Evolutionary conservation across 2,329 filamentous ascomycete genomes (phyloP), one percentile per base, ranked within the genome.

Genomic region (Claviceps digitariae): DNA sequence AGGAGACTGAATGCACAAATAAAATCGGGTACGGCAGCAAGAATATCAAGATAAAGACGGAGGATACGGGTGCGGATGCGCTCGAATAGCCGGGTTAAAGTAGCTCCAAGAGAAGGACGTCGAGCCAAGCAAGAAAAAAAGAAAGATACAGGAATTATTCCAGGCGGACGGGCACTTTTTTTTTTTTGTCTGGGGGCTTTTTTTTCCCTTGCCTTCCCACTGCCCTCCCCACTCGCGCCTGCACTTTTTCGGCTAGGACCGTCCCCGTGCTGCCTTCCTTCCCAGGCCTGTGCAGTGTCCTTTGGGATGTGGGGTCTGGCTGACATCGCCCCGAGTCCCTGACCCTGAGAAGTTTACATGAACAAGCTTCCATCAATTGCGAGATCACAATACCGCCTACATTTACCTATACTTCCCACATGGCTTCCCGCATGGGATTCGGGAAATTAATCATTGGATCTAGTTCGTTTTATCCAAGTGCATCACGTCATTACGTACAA

Each of bases 131-230:
- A 7, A 43, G 20, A 4, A 45, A 45, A 46, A 36, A 48, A 36
- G 49, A 38, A 41, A 9, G 13, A 41, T 50, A 47, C 47, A 34
- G 46, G 45, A 38, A 31, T 34, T 52, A 41, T n/a, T 20, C 10
- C 54, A 58, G 57, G 54, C 54, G 57, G 56, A 57, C 54, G 55
- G 52, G 48, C 49, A 53, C 45, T 45, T 36, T 57, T 41, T 57
- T 41, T 36, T 34, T 29, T 44, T 38, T 15, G 38, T 36, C 29
- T 36, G 34, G 21, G 34, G 21, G 13, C 23, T 41, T 23, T 38
- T 40, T 29, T 15, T 17, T 23, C 4, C 17, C 41, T 21, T n/a
- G 21, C 13, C 21, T 17, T 13, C 10, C 46, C 46, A 48, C 29
- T 34, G 12, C 7, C 45, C 15, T 34, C n/a, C 27, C 45, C 25